phyloP scores from a whole-genome alignment of 192 early-diverging fungal genomes.

The Umbelopsis sp. region DNA sequence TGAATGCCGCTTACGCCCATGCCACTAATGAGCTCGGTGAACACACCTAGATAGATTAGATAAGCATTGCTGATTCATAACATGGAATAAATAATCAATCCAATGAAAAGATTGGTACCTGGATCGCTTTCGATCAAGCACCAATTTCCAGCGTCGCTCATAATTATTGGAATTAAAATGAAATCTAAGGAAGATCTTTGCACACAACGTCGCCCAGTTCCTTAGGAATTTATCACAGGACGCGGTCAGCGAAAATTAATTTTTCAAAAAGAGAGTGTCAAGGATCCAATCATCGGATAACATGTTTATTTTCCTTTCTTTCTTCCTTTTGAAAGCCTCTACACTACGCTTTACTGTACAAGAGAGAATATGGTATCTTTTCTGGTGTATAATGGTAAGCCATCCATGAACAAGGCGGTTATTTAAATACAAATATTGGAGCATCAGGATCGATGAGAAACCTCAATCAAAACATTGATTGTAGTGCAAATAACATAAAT shows the following conservation, averaged over 20 bases:
- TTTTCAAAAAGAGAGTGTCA: not conserved
- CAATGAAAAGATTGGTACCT: slow-evolving; percentile 36
- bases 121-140: slow-evolving; percentile 89
- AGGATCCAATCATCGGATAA: not conserved
- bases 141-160: slow-evolving; percentile 74
- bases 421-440: too few relatives aligned
- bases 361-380: not conserved
- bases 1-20: slow-evolving; percentile 74
- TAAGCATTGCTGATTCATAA: slow-evolving; percentile 9
- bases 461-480: slow-evolving; percentile 63
- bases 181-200: too few relatives aligned
- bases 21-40: slow-evolving; percentile 78
- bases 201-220: too few relatives aligned
- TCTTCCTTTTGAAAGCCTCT: not conserved
- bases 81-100: not conserved
- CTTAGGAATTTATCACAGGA: not conserved
- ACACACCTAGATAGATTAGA: slow-evolving; percentile 55
- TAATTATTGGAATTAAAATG: slow-evolving; percentile 5
- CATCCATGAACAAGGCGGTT: not conserved
- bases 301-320: not conserved
- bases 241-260: not conserved
- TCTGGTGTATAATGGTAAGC: not conserved
- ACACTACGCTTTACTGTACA: not conserved
- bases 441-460: not conserved
- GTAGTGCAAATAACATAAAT: slow-evolving; percentile 64